Percentiles rank a stretch among this genome's conserved stretches.
These are phyloP conservation scores for Podospora pseudocomata DNA, from an alignment of 495 filamentous ascomycete genomes.

Conservation along the genomic window DNA sequence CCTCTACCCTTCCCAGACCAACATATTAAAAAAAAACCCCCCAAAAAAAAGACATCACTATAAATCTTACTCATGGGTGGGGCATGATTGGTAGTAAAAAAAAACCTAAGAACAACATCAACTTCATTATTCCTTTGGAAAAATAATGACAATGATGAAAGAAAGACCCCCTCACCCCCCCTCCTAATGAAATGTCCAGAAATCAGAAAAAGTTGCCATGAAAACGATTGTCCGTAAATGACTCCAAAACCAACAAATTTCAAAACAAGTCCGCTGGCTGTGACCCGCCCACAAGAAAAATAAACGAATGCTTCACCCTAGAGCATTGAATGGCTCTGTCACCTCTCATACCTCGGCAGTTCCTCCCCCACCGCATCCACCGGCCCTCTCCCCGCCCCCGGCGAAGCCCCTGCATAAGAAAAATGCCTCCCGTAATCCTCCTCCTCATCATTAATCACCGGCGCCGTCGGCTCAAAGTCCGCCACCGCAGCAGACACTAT, in stretches of 20 bases:
- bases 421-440: conserved; percentile 46
- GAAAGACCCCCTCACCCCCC: too few relatives aligned
- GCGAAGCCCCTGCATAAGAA: conserved; percentile 25
- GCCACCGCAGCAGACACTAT: conserved; percentile 8
- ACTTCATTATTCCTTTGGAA: not conserved
- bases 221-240: not conserved
- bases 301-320: not conserved
- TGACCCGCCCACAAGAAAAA: not conserved
- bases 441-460: conserved; percentile 57
- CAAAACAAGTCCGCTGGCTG: not conserved
- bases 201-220: not conserved
- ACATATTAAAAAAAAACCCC: not conserved
- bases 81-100: too few relatives aligned
- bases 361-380: conserved; percentile 31
- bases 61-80: not conserved
- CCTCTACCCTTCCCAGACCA: not conserved
- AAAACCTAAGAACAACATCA: not conserved
- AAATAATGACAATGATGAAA: not conserved
- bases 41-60: not conserved
- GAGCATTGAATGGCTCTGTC: not conserved
- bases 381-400: conserved; percentile 22
- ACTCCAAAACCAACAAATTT: not conserved
- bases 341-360: conserved; percentile 37
- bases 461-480: conserved; percentile 57
- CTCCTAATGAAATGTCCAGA: not conserved